Conservation (phyloP, 495 filamentous ascomycete genomes). For the Aspergillus ellipticus region DNA sequence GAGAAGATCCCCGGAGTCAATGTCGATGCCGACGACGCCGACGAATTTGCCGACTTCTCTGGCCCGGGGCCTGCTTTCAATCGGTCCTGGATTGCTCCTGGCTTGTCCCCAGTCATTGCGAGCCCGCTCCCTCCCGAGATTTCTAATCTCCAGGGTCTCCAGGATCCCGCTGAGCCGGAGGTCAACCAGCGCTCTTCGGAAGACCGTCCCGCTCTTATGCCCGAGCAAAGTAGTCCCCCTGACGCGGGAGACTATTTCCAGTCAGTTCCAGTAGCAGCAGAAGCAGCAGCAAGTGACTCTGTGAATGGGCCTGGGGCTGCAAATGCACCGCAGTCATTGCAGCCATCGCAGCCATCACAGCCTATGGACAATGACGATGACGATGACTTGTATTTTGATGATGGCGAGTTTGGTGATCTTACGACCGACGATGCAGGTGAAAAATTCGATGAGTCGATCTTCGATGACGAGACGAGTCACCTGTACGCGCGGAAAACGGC, state of each 20-base stretch:
- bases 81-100: slow-evolving; percentile 37
- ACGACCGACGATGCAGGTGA: slow-evolving; percentile 46
- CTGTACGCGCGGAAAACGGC: slow-evolving; percentile 41
- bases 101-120: slow-evolving; percentile 35
- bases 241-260: not conserved
- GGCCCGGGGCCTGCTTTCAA: slow-evolving; percentile 27
- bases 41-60: slow-evolving; percentile 36
- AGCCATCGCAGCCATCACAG: not conserved
- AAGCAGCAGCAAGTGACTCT: not conserved
- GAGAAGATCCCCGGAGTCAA: slow-evolving; percentile 75
- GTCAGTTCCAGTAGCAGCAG: not conserved
- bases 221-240: not conserved
- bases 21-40: slow-evolving; percentile 58
- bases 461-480: slow-evolving; percentile 60
- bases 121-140: slow-evolving; percentile 30
- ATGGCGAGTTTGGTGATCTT: slow-evolving; percentile 64
- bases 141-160: slow-evolving; percentile 10
- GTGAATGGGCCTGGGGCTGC: not conserved
- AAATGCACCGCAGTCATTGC: not conserved
- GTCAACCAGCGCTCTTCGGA: not conserved
- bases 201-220: not conserved
- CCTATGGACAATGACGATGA: slow-evolving; percentile 18
- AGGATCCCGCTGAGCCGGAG: not conserved
- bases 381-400: slow-evolving; percentile 77
- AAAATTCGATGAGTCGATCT: slow-evolving; percentile 74